Conservation (phyloP, 2,329 filamentous ascomycete species). For the Chaetomium sp. region DNA sequence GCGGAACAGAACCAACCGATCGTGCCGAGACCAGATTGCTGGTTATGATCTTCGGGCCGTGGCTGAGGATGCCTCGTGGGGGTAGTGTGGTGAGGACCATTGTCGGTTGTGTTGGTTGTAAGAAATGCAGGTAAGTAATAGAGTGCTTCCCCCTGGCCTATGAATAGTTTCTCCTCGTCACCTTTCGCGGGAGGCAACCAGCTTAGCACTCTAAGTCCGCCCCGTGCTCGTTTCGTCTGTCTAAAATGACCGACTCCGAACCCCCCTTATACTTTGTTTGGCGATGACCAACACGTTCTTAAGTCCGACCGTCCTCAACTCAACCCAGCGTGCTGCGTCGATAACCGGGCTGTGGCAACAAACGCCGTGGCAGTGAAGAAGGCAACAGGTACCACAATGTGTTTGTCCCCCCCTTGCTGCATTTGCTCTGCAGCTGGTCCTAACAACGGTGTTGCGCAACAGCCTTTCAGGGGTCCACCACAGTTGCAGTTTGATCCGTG, state of each 20-base stretch:
- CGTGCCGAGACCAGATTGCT: constrained; percentile 17
- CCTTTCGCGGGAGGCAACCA: background rate
- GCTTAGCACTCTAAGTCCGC: background rate
- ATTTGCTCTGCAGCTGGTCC: constrained; percentile 9
- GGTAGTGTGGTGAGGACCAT: constrained; percentile 27
- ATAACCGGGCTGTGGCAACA: constrained; percentile 6
- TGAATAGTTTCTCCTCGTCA: background rate
- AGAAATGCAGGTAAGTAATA: constrained; percentile 4
- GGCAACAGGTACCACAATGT: constrained; percentile 12
- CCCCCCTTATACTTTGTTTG: background rate
- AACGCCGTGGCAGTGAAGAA: background rate
- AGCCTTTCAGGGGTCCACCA: constrained; percentile 5
- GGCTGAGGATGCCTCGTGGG: constrained; percentile 12
- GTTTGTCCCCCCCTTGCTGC: constrained; percentile 10
- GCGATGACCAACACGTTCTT: background rate
- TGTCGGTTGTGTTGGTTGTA: constrained; percentile 20
- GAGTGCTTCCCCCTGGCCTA: background rate
- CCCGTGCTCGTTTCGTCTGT: background rate
- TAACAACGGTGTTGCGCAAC: constrained; percentile 10
- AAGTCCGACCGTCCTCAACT: background rate
- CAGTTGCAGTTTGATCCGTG: constrained; percentile 21
- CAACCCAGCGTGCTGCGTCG: background rate
- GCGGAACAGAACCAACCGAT: constrained; percentile 27
- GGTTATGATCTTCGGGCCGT: background rate
- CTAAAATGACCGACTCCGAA: background rate